Evolutionary conservation across 306 rosid species (phyloP).

Genomic region (Sechiopsis laciniata): DNA sequence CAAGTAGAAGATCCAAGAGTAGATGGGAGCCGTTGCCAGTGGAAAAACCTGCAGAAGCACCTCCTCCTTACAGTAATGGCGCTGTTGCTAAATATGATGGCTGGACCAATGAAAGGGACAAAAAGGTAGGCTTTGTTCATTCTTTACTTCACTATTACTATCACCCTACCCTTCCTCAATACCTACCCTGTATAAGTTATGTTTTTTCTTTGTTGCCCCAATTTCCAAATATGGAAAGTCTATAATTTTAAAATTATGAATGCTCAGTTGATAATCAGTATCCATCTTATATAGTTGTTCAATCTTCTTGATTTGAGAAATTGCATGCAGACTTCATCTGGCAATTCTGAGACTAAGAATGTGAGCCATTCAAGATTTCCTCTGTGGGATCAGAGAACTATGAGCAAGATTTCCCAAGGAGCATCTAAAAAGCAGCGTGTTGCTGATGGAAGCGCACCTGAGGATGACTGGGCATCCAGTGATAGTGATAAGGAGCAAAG

Average conservation of each 20-base stretch:
- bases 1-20: constrained; percentile 70
- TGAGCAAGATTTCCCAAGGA: constrained; percentile 49
- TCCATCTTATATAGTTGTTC: constrained; percentile 11
- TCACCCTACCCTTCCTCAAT: neutral
- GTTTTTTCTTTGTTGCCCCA: neutral
- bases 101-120: constrained; percentile 63
- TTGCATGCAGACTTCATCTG: constrained; percentile 48
- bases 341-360: constrained; percentile 50
- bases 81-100: constrained; percentile 43
- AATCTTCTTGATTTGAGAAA: constrained; percentile 9
- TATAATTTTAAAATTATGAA: neutral
- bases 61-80: constrained; percentile 35
- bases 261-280: neutral
- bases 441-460: constrained; percentile 42
- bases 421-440: constrained; percentile 72
- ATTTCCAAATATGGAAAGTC: neutral
- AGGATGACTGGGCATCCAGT: constrained; percentile 70
- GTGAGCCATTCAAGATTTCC: constrained; percentile 45
- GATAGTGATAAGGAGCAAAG: constrained; percentile 86
- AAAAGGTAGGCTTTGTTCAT: constrained; percentile 48
- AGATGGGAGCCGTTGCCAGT: constrained; percentile 96
- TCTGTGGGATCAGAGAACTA: constrained; percentile 47
- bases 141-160: neutral
- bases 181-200: neutral
- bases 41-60: constrained; percentile 56